These are phyloP conservation scores for Candida nemodendra DNA, from an alignment of 805 yeast species.

Conservation along the genomic window DNA sequence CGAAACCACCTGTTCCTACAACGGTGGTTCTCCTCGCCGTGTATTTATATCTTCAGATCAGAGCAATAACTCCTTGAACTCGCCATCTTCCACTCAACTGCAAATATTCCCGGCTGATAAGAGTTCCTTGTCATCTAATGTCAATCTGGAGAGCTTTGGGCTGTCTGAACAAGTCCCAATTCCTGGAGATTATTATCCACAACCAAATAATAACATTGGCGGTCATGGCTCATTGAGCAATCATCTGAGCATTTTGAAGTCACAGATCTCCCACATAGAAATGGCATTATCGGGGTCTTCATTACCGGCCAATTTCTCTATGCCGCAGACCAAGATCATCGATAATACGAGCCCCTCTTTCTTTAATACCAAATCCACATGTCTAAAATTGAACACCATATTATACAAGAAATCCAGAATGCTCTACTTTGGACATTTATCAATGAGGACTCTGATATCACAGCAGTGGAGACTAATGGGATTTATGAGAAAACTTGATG, in stretches of 20 bases:
- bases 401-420: slow-evolving; percentile 13
- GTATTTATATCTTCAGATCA: too few relatives aligned
- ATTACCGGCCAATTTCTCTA: too few relatives aligned
- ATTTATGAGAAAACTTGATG: slow-evolving; percentile 1
- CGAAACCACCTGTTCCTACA: slow-evolving; percentile 25
- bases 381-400: slow-evolving; percentile 10
- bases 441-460: slow-evolving; percentile 12
- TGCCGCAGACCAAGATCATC: too few relatives aligned
- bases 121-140: too few relatives aligned
- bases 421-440: slow-evolving; percentile 13
- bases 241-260: slow-evolving; percentile 13
- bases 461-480: slow-evolving; percentile 2
- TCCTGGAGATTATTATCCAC: too few relatives aligned
- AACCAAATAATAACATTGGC: background rate
- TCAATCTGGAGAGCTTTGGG: too few relatives aligned
- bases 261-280: slow-evolving; percentile 11
- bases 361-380: slow-evolving; percentile 6
- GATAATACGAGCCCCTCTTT: too few relatives aligned
- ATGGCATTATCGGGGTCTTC: slow-evolving; percentile 4
- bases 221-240: slow-evolving; percentile 4
- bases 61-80: too few relatives aligned
- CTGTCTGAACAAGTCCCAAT: too few relatives aligned
- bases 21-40: slow-evolving; percentile 5
- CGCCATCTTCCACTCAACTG: too few relatives aligned
- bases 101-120: too few relatives aligned